These are phyloP conservation scores for Glaciozyma martinii DNA, from an alignment of 768 basidiomycete genomes.

Conservation along the genomic window DNA sequence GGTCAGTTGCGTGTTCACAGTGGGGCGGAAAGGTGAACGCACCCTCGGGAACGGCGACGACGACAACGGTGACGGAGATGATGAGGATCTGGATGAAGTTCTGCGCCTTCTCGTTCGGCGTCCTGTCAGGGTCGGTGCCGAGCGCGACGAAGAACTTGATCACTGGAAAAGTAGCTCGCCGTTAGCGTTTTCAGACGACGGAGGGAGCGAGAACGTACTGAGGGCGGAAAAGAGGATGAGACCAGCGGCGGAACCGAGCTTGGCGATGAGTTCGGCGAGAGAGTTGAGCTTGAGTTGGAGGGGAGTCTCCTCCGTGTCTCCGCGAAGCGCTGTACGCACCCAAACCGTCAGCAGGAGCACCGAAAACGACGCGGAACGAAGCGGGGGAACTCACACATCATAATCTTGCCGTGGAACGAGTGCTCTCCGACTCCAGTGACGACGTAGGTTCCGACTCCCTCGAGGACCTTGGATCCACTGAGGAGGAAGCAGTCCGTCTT, in stretches of 20 bases:
- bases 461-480: conserved; percentile 83
- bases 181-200: neutral
- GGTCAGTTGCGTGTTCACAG: neutral
- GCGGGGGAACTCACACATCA: conserved; percentile 65
- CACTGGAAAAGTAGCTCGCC: neutral
- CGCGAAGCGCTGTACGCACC: conserved; percentile 19
- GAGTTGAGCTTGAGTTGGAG: conserved; percentile 85
- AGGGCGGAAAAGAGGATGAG: conserved; percentile 68
- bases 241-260: conserved; percentile 74
- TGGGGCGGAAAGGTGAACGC: conserved; percentile 17
- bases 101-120: conserved; percentile 72
- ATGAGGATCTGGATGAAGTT: conserved; percentile 87
- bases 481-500: conserved; percentile 89
- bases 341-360: too few relatives aligned
- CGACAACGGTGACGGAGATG: conserved; percentile 73
- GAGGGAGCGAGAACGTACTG: conserved; percentile 40
- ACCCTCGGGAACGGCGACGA: conserved; percentile 82
- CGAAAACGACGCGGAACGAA: neutral
- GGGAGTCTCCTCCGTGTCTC: conserved; percentile 54
- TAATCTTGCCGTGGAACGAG: conserved; percentile 91
- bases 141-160: conserved; percentile 80
- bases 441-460: conserved; percentile 88
- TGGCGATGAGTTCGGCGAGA: conserved; percentile 93
- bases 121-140: conserved; percentile 54
- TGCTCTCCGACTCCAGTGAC: conserved; percentile 84